A percentile compares a stretch with the other conserved stretches of the same genome.
Evolutionary conservation across 192 early-diverging fungal genomes (phyloP).

Genomic region (Dimargaris xerosporica): DNA sequence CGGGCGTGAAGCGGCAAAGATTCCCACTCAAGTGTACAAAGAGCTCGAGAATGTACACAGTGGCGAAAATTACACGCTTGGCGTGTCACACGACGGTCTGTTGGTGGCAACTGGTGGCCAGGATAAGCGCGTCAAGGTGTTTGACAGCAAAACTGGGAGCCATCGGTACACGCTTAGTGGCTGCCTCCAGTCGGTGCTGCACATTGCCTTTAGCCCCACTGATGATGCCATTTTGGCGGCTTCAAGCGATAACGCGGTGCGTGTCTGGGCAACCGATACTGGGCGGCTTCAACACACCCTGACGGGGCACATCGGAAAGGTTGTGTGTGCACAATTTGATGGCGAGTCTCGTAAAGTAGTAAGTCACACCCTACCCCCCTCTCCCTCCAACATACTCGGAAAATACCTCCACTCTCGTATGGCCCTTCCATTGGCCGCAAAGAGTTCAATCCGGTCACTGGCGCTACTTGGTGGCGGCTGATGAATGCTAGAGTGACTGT

Average conservation of each 20-base stretch:
- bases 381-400: too few species aligned
- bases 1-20: slow-evolving; percentile 12
- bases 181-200: slow-evolving; percentile 71
- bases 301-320: slow-evolving; percentile 89
- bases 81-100: slow-evolving; percentile 45
- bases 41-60: slow-evolving; percentile 38
- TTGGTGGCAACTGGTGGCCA: slow-evolving; percentile 67
- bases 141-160: slow-evolving; percentile 58
- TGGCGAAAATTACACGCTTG: slow-evolving; percentile 70
- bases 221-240: slow-evolving; percentile 60
- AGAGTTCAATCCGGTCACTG: too few species aligned
- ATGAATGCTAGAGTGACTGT: too few species aligned
- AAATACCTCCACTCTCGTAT: too few species aligned
- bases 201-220: slow-evolving; percentile 52
- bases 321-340: slow-evolving; percentile 75
- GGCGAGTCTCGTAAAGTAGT: slow-evolving; percentile 63
- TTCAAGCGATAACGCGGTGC: slow-evolving; percentile 80
- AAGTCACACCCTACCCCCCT: slow-evolving; percentile 10
- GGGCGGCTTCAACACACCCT: slow-evolving; percentile 75
- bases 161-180: slow-evolving; percentile 49
- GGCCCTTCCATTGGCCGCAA: too few species aligned
- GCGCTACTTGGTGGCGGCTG: too few species aligned
- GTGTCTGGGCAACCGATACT: slow-evolving; percentile 72
- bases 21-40: slow-evolving; percentile 27
- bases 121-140: slow-evolving; percentile 66